Evolutionary conservation across 495 filamentous ascomycete genomes (phyloP), one percentile per base, ranked within the genome.

Genomic region (Aspergillus taichungensis): DNA sequence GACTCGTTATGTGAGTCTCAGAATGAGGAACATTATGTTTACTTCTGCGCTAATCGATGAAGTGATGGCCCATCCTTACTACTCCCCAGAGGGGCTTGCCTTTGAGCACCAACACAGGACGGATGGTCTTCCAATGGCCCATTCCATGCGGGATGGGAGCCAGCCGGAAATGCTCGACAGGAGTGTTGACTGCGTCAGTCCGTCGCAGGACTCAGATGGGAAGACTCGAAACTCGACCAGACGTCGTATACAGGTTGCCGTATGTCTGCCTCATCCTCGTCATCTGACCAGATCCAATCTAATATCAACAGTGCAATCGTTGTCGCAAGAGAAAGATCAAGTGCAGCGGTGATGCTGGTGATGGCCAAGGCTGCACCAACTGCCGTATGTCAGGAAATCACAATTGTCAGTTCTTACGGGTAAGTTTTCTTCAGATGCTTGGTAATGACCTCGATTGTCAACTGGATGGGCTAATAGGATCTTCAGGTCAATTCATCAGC

Each of bases 311-410:
- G 92, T 98, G 92, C 64, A 78, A 77, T 28, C 80, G 92, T 48
- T 98, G 92, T 60, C 82, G 92, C 40, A 89, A 89, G 62, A 76
- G 92, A 42, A 98, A 98, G 71, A 98, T 98, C 56, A 85, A 88
- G 59, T 98, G 92, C 68, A 95, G 86, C 49, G 92, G 91, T 30
- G 90, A 96, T 60, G 72, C 73, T 5, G 83, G 82, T 24, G 75
- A 86, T 57, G 85, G 82, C 8, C 68, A 70, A 14, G 86, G 85
- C 28, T 98, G 92, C 59, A 65, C 75, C 11, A 94, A 89, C 63
- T 98, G 92, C 69, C 84, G 82, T 50, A 75, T 67, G 49, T 80
- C 89, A 42, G 83, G 83, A 29, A 72, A 73, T 30, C 75, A 82
- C 12, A 68, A 69, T 18, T 95, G 89, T 63, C 78, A 81, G 36